Conservation (phyloP, 2,329 filamentous ascomycete genomes). For the Endoconidiophora laricicola region DNA sequence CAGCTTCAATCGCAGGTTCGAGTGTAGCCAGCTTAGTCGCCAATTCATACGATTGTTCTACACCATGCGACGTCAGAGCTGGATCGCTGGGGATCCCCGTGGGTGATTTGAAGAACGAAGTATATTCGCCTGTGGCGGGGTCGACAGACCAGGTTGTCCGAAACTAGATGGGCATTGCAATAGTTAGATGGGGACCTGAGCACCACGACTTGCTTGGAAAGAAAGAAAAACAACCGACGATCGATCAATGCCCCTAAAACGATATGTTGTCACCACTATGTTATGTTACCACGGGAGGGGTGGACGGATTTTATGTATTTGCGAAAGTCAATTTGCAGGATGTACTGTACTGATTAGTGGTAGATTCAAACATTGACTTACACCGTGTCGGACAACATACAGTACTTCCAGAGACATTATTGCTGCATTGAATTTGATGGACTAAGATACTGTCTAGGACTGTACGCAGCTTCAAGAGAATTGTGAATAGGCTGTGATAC, state of each 20-base stretch:
- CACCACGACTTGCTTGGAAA: background rate
- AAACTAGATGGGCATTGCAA: constrained; percentile 39
- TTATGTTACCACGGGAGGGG: background rate
- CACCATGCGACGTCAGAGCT: constrained; percentile 70
- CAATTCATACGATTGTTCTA: constrained; percentile 66
- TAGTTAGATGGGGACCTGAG: constrained; percentile 4
- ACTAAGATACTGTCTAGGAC: constrained; percentile 16
- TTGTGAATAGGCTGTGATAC: too few relatives aligned
- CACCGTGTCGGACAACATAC: constrained; percentile 59
- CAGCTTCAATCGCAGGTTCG: constrained; percentile 50
- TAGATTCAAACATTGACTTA: constrained; percentile 26
- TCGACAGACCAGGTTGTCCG: constrained; percentile 83
- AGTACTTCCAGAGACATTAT: constrained; percentile 52
- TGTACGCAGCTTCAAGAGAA: too few relatives aligned
- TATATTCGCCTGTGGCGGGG: constrained; percentile 62
- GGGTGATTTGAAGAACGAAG: constrained; percentile 55
- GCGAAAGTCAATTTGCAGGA: background rate
- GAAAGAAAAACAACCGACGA: background rate
- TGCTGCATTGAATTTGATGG: constrained; percentile 7
- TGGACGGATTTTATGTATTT: background rate
- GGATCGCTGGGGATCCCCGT: constrained; percentile 82
- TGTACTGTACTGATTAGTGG: too few relatives aligned
- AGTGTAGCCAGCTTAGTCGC: constrained; percentile 45
- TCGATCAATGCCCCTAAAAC: background rate
- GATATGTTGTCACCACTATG: constrained; percentile 14